Evolutionary conservation across 179 eudicot genomes (phyloP).

Genomic region (Pouteria campechiana): DNA sequence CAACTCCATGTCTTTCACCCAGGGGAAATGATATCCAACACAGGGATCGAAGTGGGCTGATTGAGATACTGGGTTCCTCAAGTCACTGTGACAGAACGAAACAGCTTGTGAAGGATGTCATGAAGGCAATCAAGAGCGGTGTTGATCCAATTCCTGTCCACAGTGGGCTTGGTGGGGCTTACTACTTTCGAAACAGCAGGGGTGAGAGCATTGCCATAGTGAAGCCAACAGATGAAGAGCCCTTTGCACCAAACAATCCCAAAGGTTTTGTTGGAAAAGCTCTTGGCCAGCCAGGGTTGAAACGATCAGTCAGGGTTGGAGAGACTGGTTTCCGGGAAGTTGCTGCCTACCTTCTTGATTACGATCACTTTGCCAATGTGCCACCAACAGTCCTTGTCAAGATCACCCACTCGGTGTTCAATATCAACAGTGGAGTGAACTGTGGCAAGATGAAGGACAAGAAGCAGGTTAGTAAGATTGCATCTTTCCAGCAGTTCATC

Average conservation of each 20-base stretch:
- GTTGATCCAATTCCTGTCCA: slow-evolving; percentile 38
- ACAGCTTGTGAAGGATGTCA: slow-evolving; percentile 32
- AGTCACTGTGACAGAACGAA: slow-evolving; percentile 17
- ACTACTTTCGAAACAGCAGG: slow-evolving; percentile 30
- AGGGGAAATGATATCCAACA: slow-evolving; percentile 28
- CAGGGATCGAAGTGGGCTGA: slow-evolving; percentile 30
- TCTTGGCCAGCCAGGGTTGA: slow-evolving; percentile 54
- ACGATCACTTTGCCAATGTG: slow-evolving; percentile 45
- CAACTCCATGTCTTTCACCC: slow-evolving; percentile 57
- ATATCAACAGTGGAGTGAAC: slow-evolving; percentile 26
- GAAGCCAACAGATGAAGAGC: slow-evolving; percentile 67
- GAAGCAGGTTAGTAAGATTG: slow-evolving; percentile 41
- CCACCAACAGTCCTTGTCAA: slow-evolving; percentile 54
- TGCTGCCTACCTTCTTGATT: slow-evolving; percentile 55
- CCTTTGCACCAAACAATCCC: slow-evolving; percentile 61
- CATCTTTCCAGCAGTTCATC: slow-evolving; percentile 48
- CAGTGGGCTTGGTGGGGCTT: slow-evolving; percentile 59
- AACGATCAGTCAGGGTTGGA: slow-evolving; percentile 52
- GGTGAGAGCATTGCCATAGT: slow-evolving; percentile 48
- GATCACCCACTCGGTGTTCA: slow-evolving; percentile 43
- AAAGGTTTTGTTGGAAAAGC: slow-evolving; percentile 56
- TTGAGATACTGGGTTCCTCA: slow-evolving; percentile 41
- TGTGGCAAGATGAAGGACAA: slow-evolving; percentile 18
- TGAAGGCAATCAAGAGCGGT: slow-evolving; percentile 35
- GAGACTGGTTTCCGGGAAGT: slow-evolving; percentile 63